Percentiles rank a stretch among this genome's conserved stretches.
Conservation (phyloP, 2,329 filamentous ascomycete species). For the Chalaropsis ovoidea region DNA sequence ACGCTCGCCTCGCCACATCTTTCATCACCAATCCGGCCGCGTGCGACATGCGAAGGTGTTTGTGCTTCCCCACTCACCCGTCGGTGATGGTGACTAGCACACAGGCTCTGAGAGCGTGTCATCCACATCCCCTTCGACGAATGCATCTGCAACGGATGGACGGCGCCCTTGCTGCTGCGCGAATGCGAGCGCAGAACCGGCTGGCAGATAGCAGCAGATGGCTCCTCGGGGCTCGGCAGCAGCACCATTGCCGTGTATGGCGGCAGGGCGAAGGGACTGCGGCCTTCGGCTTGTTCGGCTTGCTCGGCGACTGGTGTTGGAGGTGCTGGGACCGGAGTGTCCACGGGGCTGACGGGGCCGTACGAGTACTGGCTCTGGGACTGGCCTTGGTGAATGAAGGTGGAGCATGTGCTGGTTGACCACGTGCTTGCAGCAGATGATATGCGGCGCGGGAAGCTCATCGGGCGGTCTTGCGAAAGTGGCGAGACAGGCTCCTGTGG, state of each 20-base stretch:
- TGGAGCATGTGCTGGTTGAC: not conserved
- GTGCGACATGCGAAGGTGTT: no score
- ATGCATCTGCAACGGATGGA: not conserved
- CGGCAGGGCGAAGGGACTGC: no score
- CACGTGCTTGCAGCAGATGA: not conserved
- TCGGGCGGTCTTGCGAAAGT: not conserved
- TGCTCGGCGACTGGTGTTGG: no score
- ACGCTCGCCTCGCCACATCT: not conserved
- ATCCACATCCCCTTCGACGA: not conserved
- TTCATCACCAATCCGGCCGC: not conserved
- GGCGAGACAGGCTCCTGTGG: not conserved
- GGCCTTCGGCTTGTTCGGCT: no score
- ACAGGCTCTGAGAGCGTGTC: not conserved
- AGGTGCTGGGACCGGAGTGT: no score
- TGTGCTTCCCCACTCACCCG: not conserved
- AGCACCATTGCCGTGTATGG: no score
- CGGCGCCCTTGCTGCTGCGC: not conserved
- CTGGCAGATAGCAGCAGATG: not conserved
- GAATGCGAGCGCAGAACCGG: not conserved
- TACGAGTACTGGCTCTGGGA: not conserved
- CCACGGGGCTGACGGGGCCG: not conserved
- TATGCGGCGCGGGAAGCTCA: not conserved
- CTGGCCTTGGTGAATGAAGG: not conserved
- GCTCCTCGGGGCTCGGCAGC: no score
- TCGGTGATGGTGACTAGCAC: not conserved